Conservation (phyloP, 306 rosid genomes). For the Luffa aegyptiaca region DNA sequence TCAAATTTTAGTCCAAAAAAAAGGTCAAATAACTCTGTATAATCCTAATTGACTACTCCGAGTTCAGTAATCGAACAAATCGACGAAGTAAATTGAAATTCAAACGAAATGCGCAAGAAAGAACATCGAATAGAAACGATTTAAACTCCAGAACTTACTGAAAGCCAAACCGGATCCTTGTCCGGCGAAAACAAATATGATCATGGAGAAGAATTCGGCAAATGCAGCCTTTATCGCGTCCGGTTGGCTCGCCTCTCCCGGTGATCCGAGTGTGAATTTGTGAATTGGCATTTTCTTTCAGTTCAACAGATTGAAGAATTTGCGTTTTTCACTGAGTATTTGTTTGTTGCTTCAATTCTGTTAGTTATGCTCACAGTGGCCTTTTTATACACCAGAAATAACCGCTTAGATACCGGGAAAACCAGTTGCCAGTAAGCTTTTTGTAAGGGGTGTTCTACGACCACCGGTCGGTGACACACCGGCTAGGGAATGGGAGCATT, state of each 20-base stretch:
- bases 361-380: not conserved
- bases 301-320: not conserved
- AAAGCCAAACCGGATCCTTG: constrained; percentile 82
- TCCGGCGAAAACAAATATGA: constrained; percentile 77
- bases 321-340: not conserved
- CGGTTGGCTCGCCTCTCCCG: constrained; percentile 67
- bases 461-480: constrained; percentile 15
- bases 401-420: not conserved
- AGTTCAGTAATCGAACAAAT: not conserved
- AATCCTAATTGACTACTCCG: not conserved
- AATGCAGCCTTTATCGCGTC: constrained; percentile 65
- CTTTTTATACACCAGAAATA: not conserved
- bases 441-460: not conserved
- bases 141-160: constrained; percentile 19
- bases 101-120: constrained; percentile 1
- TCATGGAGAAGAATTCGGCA: constrained; percentile 68
- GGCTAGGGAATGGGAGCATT: not conserved
- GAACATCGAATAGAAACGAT: not conserved
- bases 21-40: not conserved
- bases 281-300: constrained; percentile 38
- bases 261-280: constrained; percentile 50
- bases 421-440: not conserved
- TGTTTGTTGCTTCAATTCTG: not conserved
- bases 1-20: not conserved
- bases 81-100: not conserved